Evolutionary conservation across 805 yeast species (phyloP).

Genomic region (Sugiyamaella smithiae): DNA sequence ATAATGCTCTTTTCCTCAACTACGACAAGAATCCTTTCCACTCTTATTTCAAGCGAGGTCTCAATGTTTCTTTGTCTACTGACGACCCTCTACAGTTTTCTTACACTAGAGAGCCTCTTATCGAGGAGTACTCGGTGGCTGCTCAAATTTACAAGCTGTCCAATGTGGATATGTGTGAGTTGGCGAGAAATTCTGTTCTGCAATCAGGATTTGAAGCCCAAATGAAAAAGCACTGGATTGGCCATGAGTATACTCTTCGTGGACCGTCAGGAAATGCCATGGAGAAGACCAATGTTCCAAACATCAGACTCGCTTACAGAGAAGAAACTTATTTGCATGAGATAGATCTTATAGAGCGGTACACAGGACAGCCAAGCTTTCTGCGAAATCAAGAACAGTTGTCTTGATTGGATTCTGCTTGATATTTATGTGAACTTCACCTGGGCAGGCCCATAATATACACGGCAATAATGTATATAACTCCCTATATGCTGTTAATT

Average conservation of each 20-base stretch:
- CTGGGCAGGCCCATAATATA: no score
- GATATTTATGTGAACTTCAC: no score
- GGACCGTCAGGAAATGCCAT: slow-evolving; percentile 85
- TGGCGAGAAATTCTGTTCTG: slow-evolving; percentile 86
- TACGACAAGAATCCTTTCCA: slow-evolving; percentile 97
- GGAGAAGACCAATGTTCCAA: slow-evolving; percentile 93
- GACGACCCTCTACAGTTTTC: slow-evolving; percentile 98
- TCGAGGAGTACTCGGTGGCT: slow-evolving; percentile 97
- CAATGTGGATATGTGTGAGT: slow-evolving; percentile 94
- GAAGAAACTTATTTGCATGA: slow-evolving; percentile 78
- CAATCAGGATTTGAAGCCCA: slow-evolving; percentile 93
- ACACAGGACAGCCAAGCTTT: slow-evolving; percentile 21
- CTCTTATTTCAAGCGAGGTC: slow-evolving; percentile 84
- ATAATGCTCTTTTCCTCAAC: slow-evolving; percentile 91
- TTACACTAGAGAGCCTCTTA: slow-evolving; percentile 93
- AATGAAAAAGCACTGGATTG: slow-evolving; percentile 91
- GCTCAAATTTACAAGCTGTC: slow-evolving; percentile 95
- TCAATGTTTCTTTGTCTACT: slow-evolving; percentile 90
- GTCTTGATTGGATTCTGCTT: not conserved
- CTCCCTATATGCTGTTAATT: no score
- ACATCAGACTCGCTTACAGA: slow-evolving; percentile 79
- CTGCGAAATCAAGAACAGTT: slow-evolving; percentile 6
- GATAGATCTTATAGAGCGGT: slow-evolving; percentile 40
- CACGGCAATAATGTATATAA: no score
- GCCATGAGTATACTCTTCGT: slow-evolving; percentile 48